A percentile compares a stretch with the other conserved stretches of the same genome.
Evolutionary conservation across 73 alveolate genomes (phyloP).

Genomic region (Paramecium sexaurelia): DNA sequence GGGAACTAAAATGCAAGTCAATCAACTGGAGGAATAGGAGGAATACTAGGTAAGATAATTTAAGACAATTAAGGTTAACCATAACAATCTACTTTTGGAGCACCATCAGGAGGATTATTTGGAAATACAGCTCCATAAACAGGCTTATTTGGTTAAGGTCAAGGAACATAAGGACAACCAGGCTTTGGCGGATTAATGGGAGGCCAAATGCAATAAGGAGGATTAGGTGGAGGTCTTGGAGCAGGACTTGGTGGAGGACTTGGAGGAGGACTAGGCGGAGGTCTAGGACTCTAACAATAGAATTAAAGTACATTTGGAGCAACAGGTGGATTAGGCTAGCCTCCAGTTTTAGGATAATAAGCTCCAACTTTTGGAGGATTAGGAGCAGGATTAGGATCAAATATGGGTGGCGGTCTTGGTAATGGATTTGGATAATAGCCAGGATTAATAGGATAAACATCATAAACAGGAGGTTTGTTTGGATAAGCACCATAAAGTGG

Average conservation of each 20-base stretch:
- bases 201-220: slow-evolving; percentile 40
- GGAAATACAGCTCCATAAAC: not conserved
- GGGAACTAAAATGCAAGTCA: not conserved
- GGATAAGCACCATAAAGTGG: not conserved
- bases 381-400: not conserved
- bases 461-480: not conserved
- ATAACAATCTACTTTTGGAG: slow-evolving; percentile 16
- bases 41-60: not conserved
- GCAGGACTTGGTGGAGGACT: slow-evolving; percentile 68
- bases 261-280: slow-evolving; percentile 59
- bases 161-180: not conserved
- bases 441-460: not conserved
- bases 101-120: slow-evolving; percentile 4
- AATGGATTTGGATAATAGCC: slow-evolving; percentile 3
- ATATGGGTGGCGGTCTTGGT: slow-evolving; percentile 3
- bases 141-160: not conserved
- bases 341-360: slow-evolving; percentile 8
- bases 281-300: not conserved
- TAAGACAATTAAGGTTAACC: not conserved
- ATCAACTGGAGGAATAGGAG: slow-evolving; percentile 31
- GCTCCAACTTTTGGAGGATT: not conserved
- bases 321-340: not conserved
- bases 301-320: not conserved
- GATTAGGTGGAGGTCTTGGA: slow-evolving; percentile 63
- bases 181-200: slow-evolving; percentile 24